A percentile compares a stretch with the other conserved stretches of the same genome.
Evolutionary conservation across 495 filamentous ascomycete genomes (phyloP).

Genomic region (Ramalina intermedia): DNA sequence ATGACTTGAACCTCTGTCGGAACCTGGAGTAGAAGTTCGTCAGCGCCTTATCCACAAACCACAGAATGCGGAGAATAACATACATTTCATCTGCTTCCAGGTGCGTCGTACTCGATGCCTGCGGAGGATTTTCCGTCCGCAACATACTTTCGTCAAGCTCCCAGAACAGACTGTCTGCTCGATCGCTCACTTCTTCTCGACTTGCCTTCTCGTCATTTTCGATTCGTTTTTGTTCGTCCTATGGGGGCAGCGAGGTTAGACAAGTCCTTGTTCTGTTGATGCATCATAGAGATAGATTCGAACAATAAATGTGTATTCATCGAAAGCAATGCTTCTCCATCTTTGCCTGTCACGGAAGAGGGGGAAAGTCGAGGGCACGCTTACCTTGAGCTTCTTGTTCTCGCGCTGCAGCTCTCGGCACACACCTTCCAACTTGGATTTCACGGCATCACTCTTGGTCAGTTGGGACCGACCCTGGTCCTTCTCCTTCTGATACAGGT

Average conservation of each 20-base stretch:
- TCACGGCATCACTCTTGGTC: constrained; percentile 71
- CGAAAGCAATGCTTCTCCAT: too few relatives aligned
- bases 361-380: constrained; percentile 5
- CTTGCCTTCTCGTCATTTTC: constrained; percentile 71
- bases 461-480: constrained; percentile 76
- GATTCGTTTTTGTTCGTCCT: constrained; percentile 85
- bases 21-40: constrained; percentile 39
- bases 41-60: background rate
- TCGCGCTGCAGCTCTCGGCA: constrained; percentile 86
- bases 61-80: constrained; percentile 13
- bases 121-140: constrained; percentile 61
- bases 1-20: constrained; percentile 76
- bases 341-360: background rate
- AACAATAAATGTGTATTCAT: too few relatives aligned
- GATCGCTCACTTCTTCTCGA: constrained; percentile 70
- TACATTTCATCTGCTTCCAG: constrained; percentile 82
- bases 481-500: constrained; percentile 92
- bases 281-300: too few relatives aligned
- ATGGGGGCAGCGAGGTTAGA: constrained; percentile 2
- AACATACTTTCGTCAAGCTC: constrained; percentile 72
- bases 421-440: constrained; percentile 89
- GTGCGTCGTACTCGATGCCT: constrained; percentile 44
- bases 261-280: too few relatives aligned
- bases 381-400: constrained; percentile 92
- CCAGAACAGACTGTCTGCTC: constrained; percentile 56